These are phyloP conservation scores for Melocanna baccifera DNA, from an alignment of 176 grass and related monocot species.

Conservation along the genomic window DNA sequence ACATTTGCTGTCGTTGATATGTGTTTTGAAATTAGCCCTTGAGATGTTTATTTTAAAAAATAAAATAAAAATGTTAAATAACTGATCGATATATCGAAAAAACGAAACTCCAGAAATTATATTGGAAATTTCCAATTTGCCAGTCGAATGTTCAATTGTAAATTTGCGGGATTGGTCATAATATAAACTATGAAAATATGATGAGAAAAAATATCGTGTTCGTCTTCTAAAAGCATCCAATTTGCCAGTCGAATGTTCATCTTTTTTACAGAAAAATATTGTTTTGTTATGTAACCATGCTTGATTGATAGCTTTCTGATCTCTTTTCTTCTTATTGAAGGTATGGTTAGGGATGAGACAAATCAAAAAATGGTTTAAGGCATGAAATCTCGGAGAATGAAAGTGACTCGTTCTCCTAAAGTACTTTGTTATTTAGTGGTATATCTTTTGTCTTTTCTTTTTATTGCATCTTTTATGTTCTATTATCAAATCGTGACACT, in stretches of 20 bases:
- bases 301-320: not conserved
- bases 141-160: not conserved
- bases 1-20: not conserved
- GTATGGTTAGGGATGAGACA: constrained; percentile 67
- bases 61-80: not conserved
- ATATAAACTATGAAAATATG: not conserved
- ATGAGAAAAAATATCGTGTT: not conserved
- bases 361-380: not conserved
- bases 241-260: too few relatives aligned
- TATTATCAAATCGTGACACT: too few relatives aligned
- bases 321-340: constrained; percentile 41
- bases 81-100: not conserved
- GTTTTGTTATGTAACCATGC: not conserved
- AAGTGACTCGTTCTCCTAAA: too few relatives aligned
- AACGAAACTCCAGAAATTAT: not conserved
- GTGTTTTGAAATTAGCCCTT: not conserved
- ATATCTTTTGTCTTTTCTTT: too few relatives aligned
- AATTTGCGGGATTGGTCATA: not conserved
- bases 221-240: too few relatives aligned
- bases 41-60: not conserved
- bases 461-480: too few relatives aligned
- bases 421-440: too few relatives aligned
- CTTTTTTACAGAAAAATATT: not conserved
- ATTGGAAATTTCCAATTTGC: not conserved
- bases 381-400: too few relatives aligned